These are phyloP conservation scores for Hypsizygus ulmarius DNA, from an alignment of 1,284 basidiomycete species.

Conservation along the genomic window DNA sequence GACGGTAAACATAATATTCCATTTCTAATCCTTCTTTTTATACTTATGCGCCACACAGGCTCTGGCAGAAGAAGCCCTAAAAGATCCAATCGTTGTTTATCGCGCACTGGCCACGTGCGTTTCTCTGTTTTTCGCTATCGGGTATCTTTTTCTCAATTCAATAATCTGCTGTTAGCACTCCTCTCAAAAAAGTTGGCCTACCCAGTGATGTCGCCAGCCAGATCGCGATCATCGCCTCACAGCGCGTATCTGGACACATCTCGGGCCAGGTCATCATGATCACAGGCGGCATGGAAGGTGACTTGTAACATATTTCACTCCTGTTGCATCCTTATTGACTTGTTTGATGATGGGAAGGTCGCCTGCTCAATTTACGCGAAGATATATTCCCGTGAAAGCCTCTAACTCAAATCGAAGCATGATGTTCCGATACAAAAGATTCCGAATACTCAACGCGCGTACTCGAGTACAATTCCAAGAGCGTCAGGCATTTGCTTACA, in stretches of 20 bases:
- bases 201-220: slow-evolving; percentile 66
- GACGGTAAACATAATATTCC: slow-evolving; percentile 34
- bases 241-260: slow-evolving; percentile 60
- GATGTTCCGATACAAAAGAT: too few species aligned
- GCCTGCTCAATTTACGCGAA: slow-evolving; percentile 15
- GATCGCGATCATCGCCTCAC: slow-evolving; percentile 60
- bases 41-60: slow-evolving; percentile 26
- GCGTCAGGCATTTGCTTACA: too few species aligned
- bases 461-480: too few species aligned
- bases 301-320: background rate
- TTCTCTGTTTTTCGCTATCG: background rate
- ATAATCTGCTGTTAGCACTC: slow-evolving; percentile 44
- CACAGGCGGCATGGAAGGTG: slow-evolving; percentile 78
- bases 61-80: slow-evolving; percentile 43
- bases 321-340: background rate
- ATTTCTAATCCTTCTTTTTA: background rate
- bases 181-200: slow-evolving; percentile 67
- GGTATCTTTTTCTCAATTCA: background rate
- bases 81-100: slow-evolving; percentile 41
- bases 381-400: slow-evolving; percentile 7
- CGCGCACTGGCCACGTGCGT: slow-evolving; percentile 62
- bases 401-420: too few species aligned
- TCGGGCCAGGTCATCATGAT: slow-evolving; percentile 67
- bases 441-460: too few species aligned
- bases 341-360: slow-evolving; percentile 11